Evolutionary conservation across 768 basidiomycete species (phyloP).

Genomic region (Russula abietina): DNA sequence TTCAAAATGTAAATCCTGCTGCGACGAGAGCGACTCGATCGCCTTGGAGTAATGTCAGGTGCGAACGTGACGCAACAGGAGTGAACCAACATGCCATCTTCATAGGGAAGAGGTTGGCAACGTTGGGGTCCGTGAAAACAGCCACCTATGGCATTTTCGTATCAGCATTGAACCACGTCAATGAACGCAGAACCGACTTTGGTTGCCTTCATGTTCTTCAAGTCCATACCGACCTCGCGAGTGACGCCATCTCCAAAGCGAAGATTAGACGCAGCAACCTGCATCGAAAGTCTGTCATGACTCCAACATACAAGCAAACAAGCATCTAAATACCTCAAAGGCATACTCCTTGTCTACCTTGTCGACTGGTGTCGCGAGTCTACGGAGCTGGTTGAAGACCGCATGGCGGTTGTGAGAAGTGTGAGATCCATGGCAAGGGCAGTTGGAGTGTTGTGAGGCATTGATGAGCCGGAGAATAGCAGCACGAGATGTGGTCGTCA

Average conservation of each 20-base stretch:
- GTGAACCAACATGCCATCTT: conserved; percentile 50
- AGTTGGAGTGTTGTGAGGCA: conserved; percentile 63
- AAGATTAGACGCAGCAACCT: conserved; percentile 85
- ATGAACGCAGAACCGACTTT: conserved; percentile 48
- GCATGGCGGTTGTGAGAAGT: conserved; percentile 38
- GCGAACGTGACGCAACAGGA: background rate
- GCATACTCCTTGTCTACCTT: conserved; percentile 80
- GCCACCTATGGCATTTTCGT: conserved; percentile 58
- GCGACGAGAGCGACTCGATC: conserved; percentile 70
- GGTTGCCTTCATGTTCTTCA: conserved; percentile 87
- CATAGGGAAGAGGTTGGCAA: conserved; percentile 78
- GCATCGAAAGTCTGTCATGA: background rate
- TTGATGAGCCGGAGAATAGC: conserved; percentile 70
- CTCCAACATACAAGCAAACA: background rate
- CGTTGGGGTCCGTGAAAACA: conserved; percentile 87
- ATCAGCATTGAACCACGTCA: background rate
- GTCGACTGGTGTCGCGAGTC: conserved; percentile 72
- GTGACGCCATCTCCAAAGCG: conserved; percentile 90
- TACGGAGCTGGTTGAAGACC: conserved; percentile 58
- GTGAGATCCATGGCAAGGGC: conserved; percentile 73
- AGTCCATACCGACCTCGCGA: conserved; percentile 85
- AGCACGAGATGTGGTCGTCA: conserved; percentile 45
- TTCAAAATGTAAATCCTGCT: conserved; percentile 71
- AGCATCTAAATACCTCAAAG: conserved; percentile 56
- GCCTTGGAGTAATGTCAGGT: conserved; percentile 41